These are phyloP conservation scores for Lecanosticta acicola DNA, from an alignment of 2,329 filamentous ascomycete species.

Conservation along the genomic window DNA sequence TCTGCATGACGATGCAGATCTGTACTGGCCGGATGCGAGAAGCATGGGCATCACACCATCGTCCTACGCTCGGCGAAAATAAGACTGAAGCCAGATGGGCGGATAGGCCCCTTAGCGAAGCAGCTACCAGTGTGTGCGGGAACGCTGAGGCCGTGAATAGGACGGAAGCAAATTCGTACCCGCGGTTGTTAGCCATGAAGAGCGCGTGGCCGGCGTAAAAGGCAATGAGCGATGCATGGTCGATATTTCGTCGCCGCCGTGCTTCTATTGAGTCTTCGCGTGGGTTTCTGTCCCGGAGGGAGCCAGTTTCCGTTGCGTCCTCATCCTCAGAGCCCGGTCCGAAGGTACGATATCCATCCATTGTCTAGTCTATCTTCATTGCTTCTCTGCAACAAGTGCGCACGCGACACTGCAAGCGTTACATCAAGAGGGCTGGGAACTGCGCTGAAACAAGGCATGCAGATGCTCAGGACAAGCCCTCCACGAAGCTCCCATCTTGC, in stretches of 20 bases:
- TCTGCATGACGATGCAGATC: constrained; percentile 6
- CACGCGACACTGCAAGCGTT: too few relatives aligned
- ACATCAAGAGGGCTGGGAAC: not conserved
- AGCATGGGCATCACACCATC: constrained; percentile 2
- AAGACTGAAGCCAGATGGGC: constrained; percentile 6
- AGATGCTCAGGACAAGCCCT: too few relatives aligned
- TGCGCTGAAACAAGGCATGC: too few relatives aligned
- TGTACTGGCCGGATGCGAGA: constrained; percentile 6
- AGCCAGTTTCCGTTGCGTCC: too few relatives aligned
- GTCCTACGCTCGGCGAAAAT: constrained; percentile 2
- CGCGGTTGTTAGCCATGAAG: constrained; percentile 10
- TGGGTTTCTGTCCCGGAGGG: too few relatives aligned
- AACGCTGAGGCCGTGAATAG: constrained; percentile 9
- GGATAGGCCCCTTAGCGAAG: constrained; percentile 6
- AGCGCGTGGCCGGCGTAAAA: constrained; percentile 6
- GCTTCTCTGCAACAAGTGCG: too few relatives aligned
- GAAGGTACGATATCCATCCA: too few relatives aligned
- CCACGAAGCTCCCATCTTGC: not conserved
- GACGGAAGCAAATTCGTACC: constrained; percentile 7
- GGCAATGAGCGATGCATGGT: not conserved
- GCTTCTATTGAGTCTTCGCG: not conserved
- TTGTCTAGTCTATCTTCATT: too few relatives aligned
- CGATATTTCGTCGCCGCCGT: not conserved
- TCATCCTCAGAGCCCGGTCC: too few relatives aligned
- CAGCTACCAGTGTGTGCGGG: constrained; percentile 5